Evolutionary conservation across 805 yeast genomes (phyloP).

Genomic region (Yarrowia sp.): DNA sequence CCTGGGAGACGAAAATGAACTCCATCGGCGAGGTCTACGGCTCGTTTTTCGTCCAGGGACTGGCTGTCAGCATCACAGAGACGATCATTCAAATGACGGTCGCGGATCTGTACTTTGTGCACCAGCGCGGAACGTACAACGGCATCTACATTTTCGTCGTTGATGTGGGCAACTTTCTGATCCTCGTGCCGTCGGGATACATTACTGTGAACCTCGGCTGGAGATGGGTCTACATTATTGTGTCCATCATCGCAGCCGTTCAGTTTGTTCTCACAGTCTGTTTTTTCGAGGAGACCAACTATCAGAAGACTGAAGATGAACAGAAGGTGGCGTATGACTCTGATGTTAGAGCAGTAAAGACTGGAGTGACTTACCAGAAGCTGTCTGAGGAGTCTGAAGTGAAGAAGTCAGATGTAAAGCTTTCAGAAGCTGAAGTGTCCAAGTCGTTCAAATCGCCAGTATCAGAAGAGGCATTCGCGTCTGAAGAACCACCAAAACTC

Average conservation of each 20-base stretch:
- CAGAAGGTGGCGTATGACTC: too few relatives aligned
- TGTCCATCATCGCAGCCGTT: slow-evolving; percentile 11
- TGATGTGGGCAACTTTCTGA: slow-evolving; percentile 33
- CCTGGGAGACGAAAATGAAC: neutral
- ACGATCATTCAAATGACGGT: slow-evolving; percentile 8
- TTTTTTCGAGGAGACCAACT: neutral
- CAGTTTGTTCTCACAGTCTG: neutral
- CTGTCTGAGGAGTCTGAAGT: too few relatives aligned
- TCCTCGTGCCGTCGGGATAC: slow-evolving; percentile 33
- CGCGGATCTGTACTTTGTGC: slow-evolving; percentile 29
- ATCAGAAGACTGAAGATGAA: too few relatives aligned
- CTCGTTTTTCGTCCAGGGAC: neutral
- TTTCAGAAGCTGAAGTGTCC: too few relatives aligned
- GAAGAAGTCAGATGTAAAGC: too few relatives aligned
- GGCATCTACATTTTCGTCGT: slow-evolving; percentile 33
- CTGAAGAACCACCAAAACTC: too few relatives aligned
- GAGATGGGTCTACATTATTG: slow-evolving; percentile 34
- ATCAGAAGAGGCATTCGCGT: neutral
- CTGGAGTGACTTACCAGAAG: too few relatives aligned
- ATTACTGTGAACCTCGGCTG: slow-evolving; percentile 33
- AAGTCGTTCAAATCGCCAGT: too few relatives aligned
- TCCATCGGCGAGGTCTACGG: neutral
- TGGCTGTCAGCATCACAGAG: neutral
- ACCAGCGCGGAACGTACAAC: slow-evolving; percentile 33
- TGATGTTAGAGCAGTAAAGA: too few relatives aligned